These are phyloP conservation scores for Anthracocystis panici-leucophaei DNA, from an alignment of 1,284 basidiomycete species.

Conservation along the genomic window DNA sequence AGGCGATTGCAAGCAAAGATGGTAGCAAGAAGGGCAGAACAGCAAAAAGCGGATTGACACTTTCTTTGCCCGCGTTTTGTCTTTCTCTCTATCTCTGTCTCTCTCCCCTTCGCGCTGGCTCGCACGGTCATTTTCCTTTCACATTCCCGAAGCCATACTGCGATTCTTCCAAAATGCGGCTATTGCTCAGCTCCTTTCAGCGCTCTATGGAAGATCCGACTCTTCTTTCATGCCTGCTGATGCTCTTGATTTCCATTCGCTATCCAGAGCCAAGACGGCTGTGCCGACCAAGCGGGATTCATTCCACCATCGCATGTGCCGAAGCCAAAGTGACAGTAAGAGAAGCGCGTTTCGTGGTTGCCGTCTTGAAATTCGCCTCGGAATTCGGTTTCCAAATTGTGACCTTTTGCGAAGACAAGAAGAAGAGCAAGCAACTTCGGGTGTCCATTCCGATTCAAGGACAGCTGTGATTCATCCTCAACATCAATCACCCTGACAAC, in stretches of 20 bases:
- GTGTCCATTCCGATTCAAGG: background rate
- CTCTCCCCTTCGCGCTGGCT: background rate
- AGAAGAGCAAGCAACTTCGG: background rate
- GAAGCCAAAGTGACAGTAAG: background rate
- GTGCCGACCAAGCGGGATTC: too few relatives aligned
- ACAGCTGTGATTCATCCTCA: background rate
- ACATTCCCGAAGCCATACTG: background rate
- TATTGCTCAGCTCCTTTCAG: too few relatives aligned
- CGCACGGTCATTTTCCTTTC: conserved; percentile 10
- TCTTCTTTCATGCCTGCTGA: too few relatives aligned
- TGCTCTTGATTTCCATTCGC: too few relatives aligned
- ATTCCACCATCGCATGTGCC: background rate
- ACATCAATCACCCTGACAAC: background rate
- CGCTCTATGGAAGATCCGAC: too few relatives aligned
- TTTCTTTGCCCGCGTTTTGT: conserved; percentile 1
- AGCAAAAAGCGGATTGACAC: too few relatives aligned
- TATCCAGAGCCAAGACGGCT: too few relatives aligned
- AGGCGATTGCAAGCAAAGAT: conserved; percentile 3
- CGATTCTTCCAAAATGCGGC: background rate
- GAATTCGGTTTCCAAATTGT: too few relatives aligned
- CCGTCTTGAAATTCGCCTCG: background rate
- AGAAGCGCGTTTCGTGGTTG: background rate
- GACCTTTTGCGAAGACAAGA: too few relatives aligned
- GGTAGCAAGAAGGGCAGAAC: background rate
- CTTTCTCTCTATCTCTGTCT: background rate